Conservation (phyloP, 805 yeast species). For the Yarrowia yakushimensis region DNA sequence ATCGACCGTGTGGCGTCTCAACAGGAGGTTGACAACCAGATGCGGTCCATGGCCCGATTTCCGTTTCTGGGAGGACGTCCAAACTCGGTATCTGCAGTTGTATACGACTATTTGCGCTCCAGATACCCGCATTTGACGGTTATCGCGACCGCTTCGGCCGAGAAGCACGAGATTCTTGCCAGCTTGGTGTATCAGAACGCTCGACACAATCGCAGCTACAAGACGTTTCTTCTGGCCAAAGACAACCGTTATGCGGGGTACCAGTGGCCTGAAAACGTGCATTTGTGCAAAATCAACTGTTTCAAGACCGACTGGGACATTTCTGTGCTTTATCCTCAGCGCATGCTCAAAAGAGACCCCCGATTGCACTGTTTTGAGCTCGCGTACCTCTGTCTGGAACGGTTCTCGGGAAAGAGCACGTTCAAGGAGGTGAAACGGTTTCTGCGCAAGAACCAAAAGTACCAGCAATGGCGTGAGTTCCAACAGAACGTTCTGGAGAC, state of each 20-base stretch:
- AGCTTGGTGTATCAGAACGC: neutral
- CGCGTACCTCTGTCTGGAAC: neutral
- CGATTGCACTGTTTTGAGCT: neutral
- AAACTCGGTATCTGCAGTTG: neutral
- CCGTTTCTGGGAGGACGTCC: neutral
- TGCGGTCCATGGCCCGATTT: neutral
- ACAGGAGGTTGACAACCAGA: neutral
- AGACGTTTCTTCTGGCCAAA: neutral
- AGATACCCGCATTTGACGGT: neutral
- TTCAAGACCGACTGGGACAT: neutral
- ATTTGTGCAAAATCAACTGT: neutral
- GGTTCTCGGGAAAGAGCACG: neutral
- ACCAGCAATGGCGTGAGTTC: neutral
- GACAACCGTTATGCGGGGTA: neutral
- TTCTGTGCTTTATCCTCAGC: neutral
- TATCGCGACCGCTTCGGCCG: neutral
- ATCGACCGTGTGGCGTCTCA: neutral
- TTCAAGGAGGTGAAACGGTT: neutral
- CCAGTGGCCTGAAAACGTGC: conserved; percentile 1
- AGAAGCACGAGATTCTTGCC: neutral
- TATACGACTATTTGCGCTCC: neutral
- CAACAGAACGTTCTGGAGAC: neutral
- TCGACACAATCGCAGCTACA: neutral
- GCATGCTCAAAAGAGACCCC: neutral
- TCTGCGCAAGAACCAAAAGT: neutral